phyloP scores from a whole-genome alignment of 2,329 filamentous ascomycete species.

The Fusarium sp. region DNA sequence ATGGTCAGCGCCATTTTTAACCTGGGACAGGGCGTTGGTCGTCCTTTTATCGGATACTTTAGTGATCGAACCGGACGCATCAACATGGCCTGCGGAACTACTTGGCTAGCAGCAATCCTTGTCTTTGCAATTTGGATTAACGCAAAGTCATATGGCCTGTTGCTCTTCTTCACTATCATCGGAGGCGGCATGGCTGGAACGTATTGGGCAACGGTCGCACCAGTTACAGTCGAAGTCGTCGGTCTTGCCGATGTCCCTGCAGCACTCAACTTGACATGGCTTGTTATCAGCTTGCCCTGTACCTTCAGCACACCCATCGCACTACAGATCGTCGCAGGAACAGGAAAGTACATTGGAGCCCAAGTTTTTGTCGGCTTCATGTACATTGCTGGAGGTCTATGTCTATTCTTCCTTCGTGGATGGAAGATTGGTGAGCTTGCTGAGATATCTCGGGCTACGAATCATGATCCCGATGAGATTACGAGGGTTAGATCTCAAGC shows the following conservation, averaged over 20 bases:
- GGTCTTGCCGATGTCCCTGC: constrained; percentile 76
- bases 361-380: constrained; percentile 71
- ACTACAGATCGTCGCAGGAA: constrained; percentile 61
- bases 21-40: constrained; percentile 72
- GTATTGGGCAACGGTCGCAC: constrained; percentile 76
- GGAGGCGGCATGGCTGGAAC: constrained; percentile 78
- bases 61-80: constrained; percentile 77
- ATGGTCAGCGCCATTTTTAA: constrained; percentile 81
- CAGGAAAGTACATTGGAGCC: constrained; percentile 62
- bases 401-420: constrained; percentile 50
- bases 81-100: constrained; percentile 76
- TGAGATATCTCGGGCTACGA: constrained; percentile 49
- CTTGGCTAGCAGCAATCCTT: constrained; percentile 72
- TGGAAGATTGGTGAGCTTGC: constrained; percentile 55
- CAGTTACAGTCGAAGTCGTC: constrained; percentile 79
- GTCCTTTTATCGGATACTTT: constrained; percentile 78
- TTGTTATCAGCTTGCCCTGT: constrained; percentile 75
- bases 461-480: constrained; percentile 48
- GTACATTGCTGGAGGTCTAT: constrained; percentile 63
- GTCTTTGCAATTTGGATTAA: constrained; percentile 80
- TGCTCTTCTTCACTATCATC: constrained; percentile 77
- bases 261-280: constrained; percentile 76
- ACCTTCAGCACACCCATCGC: constrained; percentile 76
- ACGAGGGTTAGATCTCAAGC: constrained; percentile 49
- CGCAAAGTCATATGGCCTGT: constrained; percentile 69